Conservation (phyloP, 441 rosid species). For the Raphanus hybrid region DNA sequence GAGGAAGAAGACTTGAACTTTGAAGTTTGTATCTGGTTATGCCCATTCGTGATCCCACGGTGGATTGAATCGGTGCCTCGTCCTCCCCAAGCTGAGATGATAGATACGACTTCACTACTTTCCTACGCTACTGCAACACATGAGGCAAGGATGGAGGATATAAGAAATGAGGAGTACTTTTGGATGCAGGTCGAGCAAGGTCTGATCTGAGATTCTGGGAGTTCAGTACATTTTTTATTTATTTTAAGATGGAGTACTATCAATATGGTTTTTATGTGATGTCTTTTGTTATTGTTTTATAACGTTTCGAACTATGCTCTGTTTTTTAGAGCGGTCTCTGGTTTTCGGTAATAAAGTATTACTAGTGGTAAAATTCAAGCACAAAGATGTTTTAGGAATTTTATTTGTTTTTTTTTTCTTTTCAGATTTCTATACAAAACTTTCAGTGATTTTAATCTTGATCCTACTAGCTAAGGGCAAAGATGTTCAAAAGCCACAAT, state of each 20-base stretch:
- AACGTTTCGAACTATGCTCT: not conserved
- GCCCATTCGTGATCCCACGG: constrained; percentile 6
- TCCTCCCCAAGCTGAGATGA: constrained; percentile 18
- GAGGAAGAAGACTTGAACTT: not conserved
- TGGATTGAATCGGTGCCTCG: constrained; percentile 10
- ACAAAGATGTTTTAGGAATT: not conserved
- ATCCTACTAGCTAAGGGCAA: not conserved
- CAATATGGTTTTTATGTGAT: not conserved
- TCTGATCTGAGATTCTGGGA: not conserved
- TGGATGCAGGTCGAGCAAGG: not conserved
- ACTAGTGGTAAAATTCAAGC: not conserved
- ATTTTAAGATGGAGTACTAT: not conserved
- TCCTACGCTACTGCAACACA: not conserved
- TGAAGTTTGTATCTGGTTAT: not conserved
- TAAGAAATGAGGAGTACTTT: not conserved
- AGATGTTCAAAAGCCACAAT: not conserved
- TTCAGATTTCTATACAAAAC: not conserved
- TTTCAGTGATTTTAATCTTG: not conserved
- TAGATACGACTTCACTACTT: not conserved
- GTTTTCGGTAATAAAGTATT: not conserved
- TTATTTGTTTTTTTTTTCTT: not conserved
- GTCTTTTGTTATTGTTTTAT: not conserved
- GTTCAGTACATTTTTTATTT: not conserved
- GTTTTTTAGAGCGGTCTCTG: not conserved
- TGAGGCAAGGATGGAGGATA: not conserved